Conservation (phyloP, 1,284 basidiomycete genomes). For the Apiotrichum sp. region DNA sequence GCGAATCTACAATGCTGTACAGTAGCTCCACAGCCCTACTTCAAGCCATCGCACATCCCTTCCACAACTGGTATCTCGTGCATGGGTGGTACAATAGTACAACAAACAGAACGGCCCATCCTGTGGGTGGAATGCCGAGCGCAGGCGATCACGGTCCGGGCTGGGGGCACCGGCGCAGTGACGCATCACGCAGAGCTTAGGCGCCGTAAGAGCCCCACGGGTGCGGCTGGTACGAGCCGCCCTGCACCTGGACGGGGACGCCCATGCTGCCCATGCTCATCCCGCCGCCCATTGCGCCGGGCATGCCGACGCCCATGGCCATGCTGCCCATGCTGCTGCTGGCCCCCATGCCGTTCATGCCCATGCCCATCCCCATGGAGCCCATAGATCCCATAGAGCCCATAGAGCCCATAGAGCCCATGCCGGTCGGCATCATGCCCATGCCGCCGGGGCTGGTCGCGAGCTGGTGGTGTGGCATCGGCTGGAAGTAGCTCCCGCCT, state of each 20-base stretch:
- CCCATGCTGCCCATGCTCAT: constrained; percentile 4
- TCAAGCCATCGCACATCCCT: no score
- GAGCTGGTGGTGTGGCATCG: neutral
- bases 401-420: neutral
- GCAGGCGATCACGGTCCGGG: no score
- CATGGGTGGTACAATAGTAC: constrained; percentile 1
- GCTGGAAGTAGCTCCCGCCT: neutral
- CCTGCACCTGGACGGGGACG: constrained; percentile 1
- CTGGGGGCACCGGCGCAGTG: no score
- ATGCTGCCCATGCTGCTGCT: no score
- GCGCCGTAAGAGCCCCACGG: constrained; percentile 1
- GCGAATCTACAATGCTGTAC: no score
- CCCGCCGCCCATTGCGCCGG: neutral
- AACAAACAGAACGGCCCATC: neutral
- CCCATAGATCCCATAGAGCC: neutral
- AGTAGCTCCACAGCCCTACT: no score
- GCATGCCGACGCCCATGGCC: neutral
- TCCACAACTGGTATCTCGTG: neutral
- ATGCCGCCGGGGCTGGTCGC: no score
- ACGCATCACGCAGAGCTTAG: neutral
- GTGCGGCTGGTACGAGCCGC: neutral
- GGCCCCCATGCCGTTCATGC: neutral
- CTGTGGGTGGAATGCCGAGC: no score
- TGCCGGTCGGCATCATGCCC: neutral
- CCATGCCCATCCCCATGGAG: neutral